Evolutionary conservation across 2,329 filamentous ascomycete genomes (phyloP).

Genomic region (Calonectria pteridis): DNA sequence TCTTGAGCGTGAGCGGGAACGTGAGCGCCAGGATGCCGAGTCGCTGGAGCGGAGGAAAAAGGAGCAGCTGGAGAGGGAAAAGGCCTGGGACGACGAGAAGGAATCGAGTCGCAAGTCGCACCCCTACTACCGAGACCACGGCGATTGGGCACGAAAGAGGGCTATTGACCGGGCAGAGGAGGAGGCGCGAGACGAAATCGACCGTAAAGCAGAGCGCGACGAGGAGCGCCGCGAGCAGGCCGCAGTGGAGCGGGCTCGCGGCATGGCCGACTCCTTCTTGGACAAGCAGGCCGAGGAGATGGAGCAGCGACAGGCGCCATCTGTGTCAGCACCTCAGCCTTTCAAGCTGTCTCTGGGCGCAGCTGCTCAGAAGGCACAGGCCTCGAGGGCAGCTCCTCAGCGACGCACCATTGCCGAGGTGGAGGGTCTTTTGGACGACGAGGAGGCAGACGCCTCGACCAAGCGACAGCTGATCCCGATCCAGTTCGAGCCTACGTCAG

Average conservation of each 20-base stretch:
- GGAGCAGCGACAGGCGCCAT: conserved; percentile 59
- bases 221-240: conserved; percentile 78
- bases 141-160: conserved; percentile 86
- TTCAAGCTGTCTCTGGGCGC: conserved; percentile 96
- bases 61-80: conserved; percentile 72
- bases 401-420: conserved; percentile 92
- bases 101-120: conserved; percentile 79
- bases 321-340: conserved; percentile 72
- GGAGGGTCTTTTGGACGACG: conserved; percentile 93
- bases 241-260: conserved; percentile 82
- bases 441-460: conserved; percentile 81
- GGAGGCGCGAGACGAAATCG: conserved; percentile 81
- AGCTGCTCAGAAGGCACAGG: conserved; percentile 79
- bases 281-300: conserved; percentile 86
- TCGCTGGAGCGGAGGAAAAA: conserved; percentile 75
- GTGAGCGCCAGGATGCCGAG: conserved; percentile 81
- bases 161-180: conserved; percentile 80
- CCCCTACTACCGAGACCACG: conserved; percentile 89
- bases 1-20: conserved; percentile 84
- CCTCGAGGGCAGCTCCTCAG: conserved; percentile 66
- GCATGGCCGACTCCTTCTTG: conserved; percentile 92
- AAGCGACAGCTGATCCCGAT: conserved; percentile 86
- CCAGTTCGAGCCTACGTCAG: conserved; percentile 79
- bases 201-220: conserved; percentile 82
- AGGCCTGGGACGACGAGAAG: conserved; percentile 92